phyloP scores from a whole-genome alignment of 768 basidiomycete species.

The Suillus placidus region DNA sequence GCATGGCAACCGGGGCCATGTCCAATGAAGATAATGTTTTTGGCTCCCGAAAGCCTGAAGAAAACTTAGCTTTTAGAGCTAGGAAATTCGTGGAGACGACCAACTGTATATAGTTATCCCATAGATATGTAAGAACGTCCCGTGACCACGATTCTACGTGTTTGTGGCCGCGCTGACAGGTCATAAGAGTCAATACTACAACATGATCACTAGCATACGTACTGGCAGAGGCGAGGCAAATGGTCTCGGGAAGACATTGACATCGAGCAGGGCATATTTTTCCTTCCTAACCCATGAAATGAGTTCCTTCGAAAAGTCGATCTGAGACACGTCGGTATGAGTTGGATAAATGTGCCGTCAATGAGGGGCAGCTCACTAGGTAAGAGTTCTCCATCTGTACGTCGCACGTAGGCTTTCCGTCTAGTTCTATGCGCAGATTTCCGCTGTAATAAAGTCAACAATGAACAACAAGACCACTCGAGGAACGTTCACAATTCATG shows the following conservation, averaged over 20 bases:
- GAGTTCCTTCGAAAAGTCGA: constrained; percentile 82
- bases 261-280: constrained; percentile 78
- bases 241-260: constrained; percentile 79
- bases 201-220: neutral
- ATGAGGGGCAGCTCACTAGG: constrained; percentile 51
- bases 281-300: constrained; percentile 73
- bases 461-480: neutral
- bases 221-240: constrained; percentile 27
- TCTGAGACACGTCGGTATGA: constrained; percentile 46
- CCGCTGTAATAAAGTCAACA: constrained; percentile 54
- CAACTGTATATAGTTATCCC: constrained; percentile 96
- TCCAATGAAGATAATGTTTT: constrained; percentile 79
- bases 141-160: constrained; percentile 25
- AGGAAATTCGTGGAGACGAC: constrained; percentile 29
- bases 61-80: constrained; percentile 6
- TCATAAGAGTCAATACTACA: neutral
- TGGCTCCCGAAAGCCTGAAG: constrained; percentile 68
- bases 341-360: neutral
- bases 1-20: constrained; percentile 84
- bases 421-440: constrained; percentile 83
- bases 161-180: constrained; percentile 4
- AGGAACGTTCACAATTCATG: constrained; percentile 85
- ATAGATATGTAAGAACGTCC: constrained; percentile 79
- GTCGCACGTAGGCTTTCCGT: constrained; percentile 70
- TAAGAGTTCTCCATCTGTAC: constrained; percentile 82